Percentiles rank a stretch among this genome's conserved stretches.
These are phyloP conservation scores for Russula emetica DNA, from an alignment of 768 basidiomycete species.

Conservation along the genomic window DNA sequence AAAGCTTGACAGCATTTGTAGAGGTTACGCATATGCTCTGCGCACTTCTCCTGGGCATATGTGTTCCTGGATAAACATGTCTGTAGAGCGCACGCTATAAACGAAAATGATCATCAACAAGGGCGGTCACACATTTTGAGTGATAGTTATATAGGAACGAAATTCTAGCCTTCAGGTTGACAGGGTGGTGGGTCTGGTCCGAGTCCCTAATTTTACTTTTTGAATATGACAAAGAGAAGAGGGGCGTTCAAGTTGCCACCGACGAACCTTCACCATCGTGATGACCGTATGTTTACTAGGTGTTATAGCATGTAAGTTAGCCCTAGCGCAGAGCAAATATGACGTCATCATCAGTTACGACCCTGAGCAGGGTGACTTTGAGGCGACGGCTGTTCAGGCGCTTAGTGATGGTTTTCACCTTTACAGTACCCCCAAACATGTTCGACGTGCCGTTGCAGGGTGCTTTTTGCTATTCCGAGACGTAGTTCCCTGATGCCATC, in stretches of 20 bases:
- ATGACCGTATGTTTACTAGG: not conserved
- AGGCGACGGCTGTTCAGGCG: no score
- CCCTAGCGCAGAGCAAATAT: no score
- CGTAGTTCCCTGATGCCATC: no score
- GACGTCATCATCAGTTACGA: no score
- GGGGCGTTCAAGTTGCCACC: not conserved
- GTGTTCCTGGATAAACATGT: constrained; percentile 59
- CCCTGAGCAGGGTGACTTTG: no score
- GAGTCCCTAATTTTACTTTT: constrained; percentile 7
- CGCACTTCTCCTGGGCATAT: constrained; percentile 60
- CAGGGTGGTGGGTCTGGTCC: constrained; percentile 21
- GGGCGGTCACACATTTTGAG: not conserved
- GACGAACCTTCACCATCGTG: constrained; percentile 15
- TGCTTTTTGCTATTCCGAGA: no score
- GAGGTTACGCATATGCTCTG: constrained; percentile 46
- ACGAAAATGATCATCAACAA: not conserved
- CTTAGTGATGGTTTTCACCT: no score
- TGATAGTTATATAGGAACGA: not conserved
- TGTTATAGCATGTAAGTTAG: no score
- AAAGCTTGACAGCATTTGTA: constrained; percentile 60
- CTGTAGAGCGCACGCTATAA: constrained; percentile 59
- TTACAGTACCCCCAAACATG: no score
- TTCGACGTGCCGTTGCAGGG: no score
- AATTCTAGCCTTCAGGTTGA: constrained; percentile 25
- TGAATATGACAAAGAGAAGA: not conserved